Conservation (phyloP, 2,329 filamentous ascomycete genomes). For the Ophiostoma quercus region DNA sequence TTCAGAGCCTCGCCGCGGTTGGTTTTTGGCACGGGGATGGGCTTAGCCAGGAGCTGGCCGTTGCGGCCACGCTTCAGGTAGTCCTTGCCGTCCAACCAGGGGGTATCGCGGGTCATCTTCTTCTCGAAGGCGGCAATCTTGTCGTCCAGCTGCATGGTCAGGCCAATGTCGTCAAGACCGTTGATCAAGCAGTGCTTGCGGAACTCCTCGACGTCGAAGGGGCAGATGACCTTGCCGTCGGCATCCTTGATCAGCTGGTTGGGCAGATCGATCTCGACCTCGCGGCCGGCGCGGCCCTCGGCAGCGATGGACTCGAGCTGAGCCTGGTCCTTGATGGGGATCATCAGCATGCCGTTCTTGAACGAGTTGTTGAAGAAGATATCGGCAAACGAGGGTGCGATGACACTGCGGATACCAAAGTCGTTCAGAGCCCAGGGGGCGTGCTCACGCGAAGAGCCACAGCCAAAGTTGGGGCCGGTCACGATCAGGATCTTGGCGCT, state of each 20-base stretch:
- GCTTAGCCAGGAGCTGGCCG: slow-evolving; percentile 52
- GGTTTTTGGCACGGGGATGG: slow-evolving; percentile 73
- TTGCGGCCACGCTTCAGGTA: slow-evolving; percentile 63
- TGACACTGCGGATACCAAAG: slow-evolving; percentile 91
- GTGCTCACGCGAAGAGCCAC: slow-evolving; percentile 87
- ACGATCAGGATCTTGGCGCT: slow-evolving; percentile 82
- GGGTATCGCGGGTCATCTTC: slow-evolving; percentile 69
- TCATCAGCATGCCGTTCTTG: slow-evolving; percentile 98
- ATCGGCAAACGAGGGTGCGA: slow-evolving; percentile 78
- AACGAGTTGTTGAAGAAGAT: slow-evolving; percentile 99
- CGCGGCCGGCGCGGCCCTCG: slow-evolving; percentile 72
- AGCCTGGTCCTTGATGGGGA: slow-evolving; percentile 63
- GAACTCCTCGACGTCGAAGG: slow-evolving; percentile 88
- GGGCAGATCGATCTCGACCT: slow-evolving; percentile 84
- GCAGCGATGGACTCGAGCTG: slow-evolving; percentile 65
- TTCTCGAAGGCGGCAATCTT: slow-evolving; percentile 82
- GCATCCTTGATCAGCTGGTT: slow-evolving; percentile 77
- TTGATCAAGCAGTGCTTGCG: slow-evolving; percentile 91
- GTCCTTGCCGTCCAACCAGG: slow-evolving; percentile 83
- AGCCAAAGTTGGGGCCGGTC: slow-evolving; percentile 91
- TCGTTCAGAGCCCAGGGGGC: slow-evolving; percentile 95
- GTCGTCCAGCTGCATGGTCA: slow-evolving; percentile 87
- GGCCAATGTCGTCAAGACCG: slow-evolving; percentile 88
- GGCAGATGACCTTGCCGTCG: slow-evolving; percentile 65
- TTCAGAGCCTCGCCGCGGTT: slow-evolving; percentile 78